Percentiles rank a stretch among this genome's conserved stretches.
These are phyloP conservation scores for Aureobasidium vineae DNA, from an alignment of 2,329 filamentous ascomycete genomes.

Conservation along the genomic window DNA sequence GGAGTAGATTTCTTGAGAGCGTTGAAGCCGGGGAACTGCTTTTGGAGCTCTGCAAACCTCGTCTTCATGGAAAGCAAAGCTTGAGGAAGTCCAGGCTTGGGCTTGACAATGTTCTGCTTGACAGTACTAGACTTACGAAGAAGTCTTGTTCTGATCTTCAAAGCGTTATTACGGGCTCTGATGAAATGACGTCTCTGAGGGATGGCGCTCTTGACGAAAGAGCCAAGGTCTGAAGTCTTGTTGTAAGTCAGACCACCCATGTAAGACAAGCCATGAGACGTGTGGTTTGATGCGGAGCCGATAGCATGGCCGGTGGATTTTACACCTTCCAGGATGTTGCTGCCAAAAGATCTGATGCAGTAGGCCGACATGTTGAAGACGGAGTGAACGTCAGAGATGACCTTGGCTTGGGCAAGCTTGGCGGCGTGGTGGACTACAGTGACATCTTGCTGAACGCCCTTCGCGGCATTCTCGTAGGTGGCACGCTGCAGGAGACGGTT, in stretches of 20 bases:
- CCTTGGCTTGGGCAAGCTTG: slow-evolving; percentile 16
- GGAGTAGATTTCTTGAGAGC: slow-evolving; percentile 5
- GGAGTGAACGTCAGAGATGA: slow-evolving; percentile 18
- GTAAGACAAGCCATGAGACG: slow-evolving; percentile 2
- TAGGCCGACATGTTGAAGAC: slow-evolving; percentile 20
- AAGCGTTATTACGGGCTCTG: slow-evolving; percentile 23
- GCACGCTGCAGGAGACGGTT: slow-evolving; percentile 26
- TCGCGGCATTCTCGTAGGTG: slow-evolving; percentile 27
- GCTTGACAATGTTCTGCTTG: background rate
- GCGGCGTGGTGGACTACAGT: slow-evolving; percentile 21
- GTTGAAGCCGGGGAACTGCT: background rate
- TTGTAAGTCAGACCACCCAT: slow-evolving; percentile 19
- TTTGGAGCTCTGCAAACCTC: background rate
- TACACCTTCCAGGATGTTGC: background rate
- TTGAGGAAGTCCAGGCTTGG: background rate
- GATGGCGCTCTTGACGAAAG: slow-evolving; percentile 18
- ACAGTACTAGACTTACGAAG: background rate
- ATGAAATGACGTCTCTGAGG: slow-evolving; percentile 15
- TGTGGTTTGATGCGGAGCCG: slow-evolving; percentile 5
- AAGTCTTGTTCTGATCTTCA: slow-evolving; percentile 21
- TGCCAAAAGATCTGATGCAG: background rate
- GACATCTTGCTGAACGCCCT: slow-evolving; percentile 24
- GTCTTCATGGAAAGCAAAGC: background rate
- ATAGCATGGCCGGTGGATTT: slow-evolving; percentile 1
- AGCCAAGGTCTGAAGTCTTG: slow-evolving; percentile 8